These are phyloP conservation scores for Diversispora epigaea DNA, from an alignment of 192 early-diverging fungal species.

Conservation along the genomic window DNA sequence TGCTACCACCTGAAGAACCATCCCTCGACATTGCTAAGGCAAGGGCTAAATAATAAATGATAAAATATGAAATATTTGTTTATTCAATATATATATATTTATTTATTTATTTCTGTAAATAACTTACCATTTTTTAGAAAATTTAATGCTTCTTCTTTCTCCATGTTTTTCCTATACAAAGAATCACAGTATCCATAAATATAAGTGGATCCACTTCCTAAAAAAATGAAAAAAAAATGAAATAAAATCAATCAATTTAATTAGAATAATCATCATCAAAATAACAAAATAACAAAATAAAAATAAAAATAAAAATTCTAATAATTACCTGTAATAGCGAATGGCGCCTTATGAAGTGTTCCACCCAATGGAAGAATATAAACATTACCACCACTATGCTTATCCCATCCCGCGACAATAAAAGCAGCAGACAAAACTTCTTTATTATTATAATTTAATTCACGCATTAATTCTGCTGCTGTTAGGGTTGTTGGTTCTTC, in stretches of 20 bases:
- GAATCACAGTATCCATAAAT: conserved; percentile 99
- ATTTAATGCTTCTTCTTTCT: conserved; percentile 77
- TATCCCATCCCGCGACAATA: conserved; percentile 98
- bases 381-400: conserved; percentile 82
- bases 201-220: conserved; percentile 89
- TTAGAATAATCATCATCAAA: too few species aligned
- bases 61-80: background rate
- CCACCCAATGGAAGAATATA: conserved; percentile 93
- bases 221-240: background rate
- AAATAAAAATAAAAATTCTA: background rate
- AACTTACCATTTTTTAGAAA: conserved; percentile 92
- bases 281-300: background rate
- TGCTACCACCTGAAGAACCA: conserved; percentile 94
- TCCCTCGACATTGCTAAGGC: conserved; percentile 94
- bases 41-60: conserved; percentile 60
- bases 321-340: conserved; percentile 79
- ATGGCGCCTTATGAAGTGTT: conserved; percentile 86
- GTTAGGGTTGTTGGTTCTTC: conserved; percentile 76
- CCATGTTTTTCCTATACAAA: conserved; percentile 77
- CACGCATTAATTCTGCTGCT: conserved; percentile 90
- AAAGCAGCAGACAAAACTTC: conserved; percentile 85
- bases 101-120: background rate
- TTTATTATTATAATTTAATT: conserved; percentile 94
- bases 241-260: background rate
- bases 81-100: conserved; percentile 9